Evolutionary conservation across 106 monocot genomes (phyloP).

Genomic region (Narthecium ossifragum): DNA sequence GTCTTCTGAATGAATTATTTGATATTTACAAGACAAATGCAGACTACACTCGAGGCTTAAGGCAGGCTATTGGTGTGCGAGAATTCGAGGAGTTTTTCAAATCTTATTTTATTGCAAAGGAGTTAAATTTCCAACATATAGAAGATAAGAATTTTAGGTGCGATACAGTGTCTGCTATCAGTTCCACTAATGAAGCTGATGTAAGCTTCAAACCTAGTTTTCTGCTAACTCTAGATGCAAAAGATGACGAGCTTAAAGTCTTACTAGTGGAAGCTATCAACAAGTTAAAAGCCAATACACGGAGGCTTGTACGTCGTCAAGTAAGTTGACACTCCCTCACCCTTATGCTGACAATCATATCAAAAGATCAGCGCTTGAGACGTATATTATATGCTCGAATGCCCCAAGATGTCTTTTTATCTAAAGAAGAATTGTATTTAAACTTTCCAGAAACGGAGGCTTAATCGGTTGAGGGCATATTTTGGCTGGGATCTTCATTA

Average conservation of each 20-base stretch:
- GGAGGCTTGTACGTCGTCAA: constrained; percentile 73
- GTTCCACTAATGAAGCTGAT: background rate
- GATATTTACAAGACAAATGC: constrained; percentile 60
- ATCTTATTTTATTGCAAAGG: constrained; percentile 8
- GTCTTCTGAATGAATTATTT: constrained; percentile 64
- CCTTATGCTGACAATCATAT: background rate
- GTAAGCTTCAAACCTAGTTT: background rate
- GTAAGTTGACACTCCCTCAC: constrained; percentile 20
- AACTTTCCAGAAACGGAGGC: constrained; percentile 61
- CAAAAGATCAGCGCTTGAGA: background rate
- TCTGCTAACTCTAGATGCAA: constrained; percentile 10
- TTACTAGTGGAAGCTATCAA: constrained; percentile 58
- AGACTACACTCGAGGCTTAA: constrained; percentile 80
- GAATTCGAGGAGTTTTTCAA: constrained; percentile 81
- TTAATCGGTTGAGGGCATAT: constrained; percentile 51
- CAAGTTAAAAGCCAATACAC: constrained; percentile 74
- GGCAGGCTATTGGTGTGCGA: constrained; percentile 89
- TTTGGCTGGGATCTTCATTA: constrained; percentile 80
- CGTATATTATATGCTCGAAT: background rate
- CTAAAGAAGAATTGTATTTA: background rate
- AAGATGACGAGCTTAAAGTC: constrained; percentile 22
- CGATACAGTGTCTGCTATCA: background rate
- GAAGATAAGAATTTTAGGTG: constrained; percentile 1
- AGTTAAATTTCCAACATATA: constrained; percentile 6
- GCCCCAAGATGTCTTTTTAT: background rate